phyloP scores from a whole-genome alignment of 2,329 filamentous ascomycete genomes.

The Cercospora janseana region DNA sequence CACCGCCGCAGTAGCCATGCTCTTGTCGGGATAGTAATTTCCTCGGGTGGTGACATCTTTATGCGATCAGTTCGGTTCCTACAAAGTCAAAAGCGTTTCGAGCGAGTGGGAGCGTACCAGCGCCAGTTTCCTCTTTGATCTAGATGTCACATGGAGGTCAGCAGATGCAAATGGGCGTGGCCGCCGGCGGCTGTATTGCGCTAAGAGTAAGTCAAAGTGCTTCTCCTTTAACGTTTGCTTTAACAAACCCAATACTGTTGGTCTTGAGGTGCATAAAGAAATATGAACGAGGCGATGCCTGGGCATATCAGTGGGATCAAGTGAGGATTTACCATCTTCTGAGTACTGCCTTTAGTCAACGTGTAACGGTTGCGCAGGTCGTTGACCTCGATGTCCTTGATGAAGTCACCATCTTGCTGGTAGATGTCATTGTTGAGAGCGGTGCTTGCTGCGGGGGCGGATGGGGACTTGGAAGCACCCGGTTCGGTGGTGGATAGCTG shows the following conservation, averaged over 20 bases:
- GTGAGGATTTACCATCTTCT: slow-evolving; percentile 97
- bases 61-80: slow-evolving; percentile 55
- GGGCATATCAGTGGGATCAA: slow-evolving; percentile 62
- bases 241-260: slow-evolving; percentile 34
- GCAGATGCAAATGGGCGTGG: slow-evolving; percentile 79
- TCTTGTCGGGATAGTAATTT: slow-evolving; percentile 95
- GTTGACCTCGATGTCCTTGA: slow-evolving; percentile 99
- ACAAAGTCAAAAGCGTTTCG: slow-evolving; percentile 45
- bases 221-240: slow-evolving; percentile 36
- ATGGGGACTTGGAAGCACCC: slow-evolving; percentile 54
- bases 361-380: slow-evolving; percentile 95
- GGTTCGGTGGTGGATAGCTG: slow-evolving; percentile 42
- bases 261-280: slow-evolving; percentile 15
- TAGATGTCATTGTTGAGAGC: slow-evolving; percentile 85
- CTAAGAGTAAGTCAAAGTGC: slow-evolving; percentile 49
- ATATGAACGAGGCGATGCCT: slow-evolving; percentile 38
- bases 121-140: slow-evolving; percentile 99
- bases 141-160: slow-evolving; percentile 85
- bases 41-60: slow-evolving; percentile 98
- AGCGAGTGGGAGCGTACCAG: slow-evolving; percentile 76
- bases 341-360: slow-evolving; percentile 92
- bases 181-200: slow-evolving; percentile 38
- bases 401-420: slow-evolving; percentile 93
- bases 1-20: slow-evolving; percentile 90
- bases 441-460: slow-evolving; percentile 43